Conservation (phyloP, 108 stramenopile genomes). For the Pseudonitzschia pungens region DNA sequence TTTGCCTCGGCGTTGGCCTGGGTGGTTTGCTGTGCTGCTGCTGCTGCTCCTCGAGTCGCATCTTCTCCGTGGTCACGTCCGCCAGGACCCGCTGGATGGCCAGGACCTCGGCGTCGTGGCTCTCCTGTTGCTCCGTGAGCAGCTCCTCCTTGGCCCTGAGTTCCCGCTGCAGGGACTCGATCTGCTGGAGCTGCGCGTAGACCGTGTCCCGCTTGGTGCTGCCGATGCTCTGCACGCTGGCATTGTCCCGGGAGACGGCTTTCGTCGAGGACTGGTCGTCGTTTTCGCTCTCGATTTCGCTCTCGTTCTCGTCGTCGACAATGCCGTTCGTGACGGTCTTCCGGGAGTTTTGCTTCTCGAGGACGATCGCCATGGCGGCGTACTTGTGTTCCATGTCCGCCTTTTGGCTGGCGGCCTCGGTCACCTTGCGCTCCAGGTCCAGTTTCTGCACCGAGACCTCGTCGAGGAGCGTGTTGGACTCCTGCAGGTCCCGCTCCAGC, state of each 20-base stretch:
- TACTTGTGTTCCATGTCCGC: slow-evolving; percentile 8
- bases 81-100: slow-evolving; percentile 59
- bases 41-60: slow-evolving; percentile 4
- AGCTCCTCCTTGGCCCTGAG: slow-evolving; percentile 3
- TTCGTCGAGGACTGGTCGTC: no score
- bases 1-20: background rate
- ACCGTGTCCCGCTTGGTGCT: background rate
- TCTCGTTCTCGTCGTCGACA: background rate
- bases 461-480: slow-evolving; percentile 12
- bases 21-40: background rate
- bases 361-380: slow-evolving; percentile 7
- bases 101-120: slow-evolving; percentile 43
- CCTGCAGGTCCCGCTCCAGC: slow-evolving; percentile 22
- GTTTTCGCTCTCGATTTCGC: background rate
- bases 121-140: slow-evolving; percentile 22
- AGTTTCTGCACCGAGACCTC: slow-evolving; percentile 5
- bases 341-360: background rate
- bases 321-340: no score
- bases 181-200: background rate
- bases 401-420: background rate
- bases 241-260: no score
- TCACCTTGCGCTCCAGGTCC: slow-evolving; percentile 27
- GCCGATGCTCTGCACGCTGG: background rate
- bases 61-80: slow-evolving; percentile 40
- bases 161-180: slow-evolving; percentile 28